Percentiles rank a stretch among this genome's conserved stretches.
Conservation (phyloP, 768 basidiomycete genomes). For the Lentinula sp. region DNA sequence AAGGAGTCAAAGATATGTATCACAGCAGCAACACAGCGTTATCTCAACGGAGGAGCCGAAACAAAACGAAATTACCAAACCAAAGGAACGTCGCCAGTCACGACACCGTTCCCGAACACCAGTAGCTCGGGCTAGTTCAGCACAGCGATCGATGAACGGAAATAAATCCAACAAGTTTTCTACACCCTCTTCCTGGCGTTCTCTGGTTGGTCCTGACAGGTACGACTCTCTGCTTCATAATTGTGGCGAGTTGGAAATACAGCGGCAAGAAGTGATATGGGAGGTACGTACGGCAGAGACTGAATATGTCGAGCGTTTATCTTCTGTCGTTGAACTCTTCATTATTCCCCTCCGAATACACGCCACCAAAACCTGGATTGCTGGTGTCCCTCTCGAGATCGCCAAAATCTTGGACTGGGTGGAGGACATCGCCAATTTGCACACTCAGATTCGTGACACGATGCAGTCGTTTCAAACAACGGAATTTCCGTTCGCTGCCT, state of each 20-base stretch:
- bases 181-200: conserved; percentile 21
- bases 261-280: conserved; percentile 61
- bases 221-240: conserved; percentile 29
- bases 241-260: conserved; percentile 46
- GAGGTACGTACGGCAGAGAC: conserved; percentile 67
- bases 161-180: background rate
- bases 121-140: background rate
- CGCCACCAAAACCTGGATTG: conserved; percentile 69
- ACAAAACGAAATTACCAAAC: background rate
- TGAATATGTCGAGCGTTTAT: conserved; percentile 59
- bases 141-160: background rate
- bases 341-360: conserved; percentile 72
- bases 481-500: conserved; percentile 23
- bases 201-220: conserved; percentile 21
- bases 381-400: conserved; percentile 68
- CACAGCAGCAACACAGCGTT: background rate
- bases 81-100: background rate
- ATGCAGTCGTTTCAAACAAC: conserved; percentile 35
- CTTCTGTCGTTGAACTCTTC: conserved; percentile 64
- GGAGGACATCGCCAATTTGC: conserved; percentile 79
- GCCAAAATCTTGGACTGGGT: conserved; percentile 81
- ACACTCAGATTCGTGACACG: conserved; percentile 51
- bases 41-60: background rate
- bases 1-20: conserved; percentile 1
- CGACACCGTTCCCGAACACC: background rate